Conservation (phyloP, 2,329 filamentous ascomycete species). For the Aspergillus tanneri region DNA sequence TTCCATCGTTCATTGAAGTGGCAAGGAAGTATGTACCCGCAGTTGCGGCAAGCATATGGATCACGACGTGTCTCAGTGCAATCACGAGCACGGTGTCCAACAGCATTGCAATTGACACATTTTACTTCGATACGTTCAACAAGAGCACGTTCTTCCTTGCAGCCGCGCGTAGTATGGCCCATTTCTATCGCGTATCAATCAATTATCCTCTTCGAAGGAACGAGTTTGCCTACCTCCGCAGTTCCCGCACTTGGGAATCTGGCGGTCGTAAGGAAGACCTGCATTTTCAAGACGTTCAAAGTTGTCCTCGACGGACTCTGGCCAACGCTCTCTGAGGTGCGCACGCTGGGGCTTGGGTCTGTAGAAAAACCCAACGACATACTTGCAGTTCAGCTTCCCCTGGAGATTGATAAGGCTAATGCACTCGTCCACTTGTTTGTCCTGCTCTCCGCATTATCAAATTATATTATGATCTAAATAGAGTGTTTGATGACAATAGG, state of each 20-base stretch:
- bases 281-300: constrained; percentile 52
- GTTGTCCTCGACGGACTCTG: constrained; percentile 50
- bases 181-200: constrained; percentile 36
- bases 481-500: neutral
- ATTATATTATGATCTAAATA: constrained; percentile 9
- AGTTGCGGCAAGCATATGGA: constrained; percentile 53
- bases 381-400: constrained; percentile 53
- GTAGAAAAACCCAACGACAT: constrained; percentile 51
- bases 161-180: constrained; percentile 50
- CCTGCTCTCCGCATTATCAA: too few species aligned
- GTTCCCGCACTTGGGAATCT: constrained; percentile 52
- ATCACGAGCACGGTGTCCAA: constrained; percentile 52
- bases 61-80: constrained; percentile 42
- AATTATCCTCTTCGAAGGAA: neutral
- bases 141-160: constrained; percentile 47
- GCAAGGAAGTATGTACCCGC: constrained; percentile 41
- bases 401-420: constrained; percentile 55
- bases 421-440: constrained; percentile 42
- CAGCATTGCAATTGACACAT: constrained; percentile 51
- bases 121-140: constrained; percentile 46
- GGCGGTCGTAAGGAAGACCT: constrained; percentile 51
- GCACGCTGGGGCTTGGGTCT: constrained; percentile 48
- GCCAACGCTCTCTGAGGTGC: constrained; percentile 51
- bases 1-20: constrained; percentile 11
- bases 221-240: constrained; percentile 43